These are phyloP conservation scores for Wallacemonas sp. DNA, from an alignment of 208 protist genomes.

Conservation along the genomic window DNA sequence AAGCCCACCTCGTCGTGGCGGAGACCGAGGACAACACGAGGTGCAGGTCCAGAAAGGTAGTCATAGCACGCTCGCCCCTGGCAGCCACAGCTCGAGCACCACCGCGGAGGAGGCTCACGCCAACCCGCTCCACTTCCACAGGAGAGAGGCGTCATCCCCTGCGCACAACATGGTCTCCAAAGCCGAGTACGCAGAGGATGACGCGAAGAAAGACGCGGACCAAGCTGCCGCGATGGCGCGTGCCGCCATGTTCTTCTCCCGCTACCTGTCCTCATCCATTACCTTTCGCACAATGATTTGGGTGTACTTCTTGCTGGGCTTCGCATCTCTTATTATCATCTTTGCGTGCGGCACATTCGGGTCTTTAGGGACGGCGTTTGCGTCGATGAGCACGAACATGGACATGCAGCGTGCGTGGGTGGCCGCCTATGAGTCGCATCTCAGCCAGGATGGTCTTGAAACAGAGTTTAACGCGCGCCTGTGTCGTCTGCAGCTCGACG, in stretches of 20 bases:
- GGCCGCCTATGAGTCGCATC: slow-evolving; percentile 1
- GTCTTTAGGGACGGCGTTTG: neutral
- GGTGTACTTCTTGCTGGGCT: slow-evolving; percentile 1
- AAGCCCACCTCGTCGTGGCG: neutral
- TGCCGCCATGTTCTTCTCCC: neutral
- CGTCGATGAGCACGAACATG: slow-evolving; percentile 2
- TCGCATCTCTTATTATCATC: slow-evolving; percentile 6
- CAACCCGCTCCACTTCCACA: no score
- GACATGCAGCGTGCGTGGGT: slow-evolving; percentile 10
- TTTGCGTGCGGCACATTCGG: slow-evolving; percentile 12
- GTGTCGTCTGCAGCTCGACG: slow-evolving; percentile 1
- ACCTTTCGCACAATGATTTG: neutral
- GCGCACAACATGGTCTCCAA: neutral
- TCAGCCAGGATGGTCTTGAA: neutral
- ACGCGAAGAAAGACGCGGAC: neutral
- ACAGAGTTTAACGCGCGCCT: neutral
- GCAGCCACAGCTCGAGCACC: no score
- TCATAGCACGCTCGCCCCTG: neutral
- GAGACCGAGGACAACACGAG: neutral
- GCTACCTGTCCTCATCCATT: neutral
- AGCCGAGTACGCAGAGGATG: neutral
- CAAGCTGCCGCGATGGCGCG: neutral
- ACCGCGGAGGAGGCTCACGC: no score
- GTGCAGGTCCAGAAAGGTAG: neutral
- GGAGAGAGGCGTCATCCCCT: no score